phyloP scores from a whole-genome alignment of 495 filamentous ascomycete genomes.

The Hypomontagnella monticulosa region DNA sequence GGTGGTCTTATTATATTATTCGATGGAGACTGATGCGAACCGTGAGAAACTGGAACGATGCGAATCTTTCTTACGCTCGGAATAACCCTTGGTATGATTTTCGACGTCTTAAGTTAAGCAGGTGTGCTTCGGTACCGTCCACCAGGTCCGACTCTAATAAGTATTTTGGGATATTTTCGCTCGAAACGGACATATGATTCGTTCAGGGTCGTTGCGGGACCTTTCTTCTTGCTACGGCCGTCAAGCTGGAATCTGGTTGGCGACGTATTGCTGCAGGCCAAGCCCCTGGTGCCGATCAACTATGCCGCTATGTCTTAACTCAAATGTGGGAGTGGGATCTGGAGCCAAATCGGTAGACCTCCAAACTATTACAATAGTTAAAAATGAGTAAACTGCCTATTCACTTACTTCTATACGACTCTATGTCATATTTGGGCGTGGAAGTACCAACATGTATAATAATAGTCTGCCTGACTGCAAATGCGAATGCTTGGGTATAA shows the following conservation, averaged over 20 bases:
- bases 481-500: too few species aligned
- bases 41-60: neutral
- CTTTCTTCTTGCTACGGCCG: slow-evolving; percentile 18
- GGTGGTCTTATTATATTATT: slow-evolving; percentile 8
- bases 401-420: neutral
- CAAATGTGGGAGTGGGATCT: slow-evolving; percentile 12
- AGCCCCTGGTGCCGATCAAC: slow-evolving; percentile 15
- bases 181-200: slow-evolving; percentile 20
- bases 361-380: slow-evolving; percentile 8
- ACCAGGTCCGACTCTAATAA: slow-evolving; percentile 20
- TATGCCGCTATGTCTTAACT: slow-evolving; percentile 16
- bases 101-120: neutral
- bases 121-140: neutral
- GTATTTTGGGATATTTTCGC: slow-evolving; percentile 1
- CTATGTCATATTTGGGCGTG: neutral
- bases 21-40: neutral
- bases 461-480: slow-evolving; percentile 11
- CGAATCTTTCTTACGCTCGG: neutral
- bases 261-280: slow-evolving; percentile 29
- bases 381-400: slow-evolving; percentile 19
- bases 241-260: slow-evolving; percentile 18
- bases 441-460: slow-evolving; percentile 29
- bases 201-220: slow-evolving; percentile 12
- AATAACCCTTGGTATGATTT: too few species aligned
- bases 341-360: slow-evolving; percentile 7